Percentiles rank a stretch among this genome's conserved stretches.
phyloP scores from a whole-genome alignment of 768 basidiomycete genomes.

The Xerocomellus chrysenteron region DNA sequence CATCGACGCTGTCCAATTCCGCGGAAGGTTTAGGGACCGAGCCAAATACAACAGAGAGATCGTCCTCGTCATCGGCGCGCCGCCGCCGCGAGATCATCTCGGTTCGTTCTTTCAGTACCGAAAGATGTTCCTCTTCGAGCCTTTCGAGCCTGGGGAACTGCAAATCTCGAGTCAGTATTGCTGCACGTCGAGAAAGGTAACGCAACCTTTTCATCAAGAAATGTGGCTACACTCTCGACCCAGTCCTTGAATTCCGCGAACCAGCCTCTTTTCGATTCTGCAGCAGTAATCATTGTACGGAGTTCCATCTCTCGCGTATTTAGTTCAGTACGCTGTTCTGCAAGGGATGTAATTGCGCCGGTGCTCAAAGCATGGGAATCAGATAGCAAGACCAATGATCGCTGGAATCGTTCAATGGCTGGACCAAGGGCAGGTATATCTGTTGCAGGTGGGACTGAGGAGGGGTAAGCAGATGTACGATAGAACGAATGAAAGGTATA shows the following conservation, averaged over 20 bases:
- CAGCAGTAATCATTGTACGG: slow-evolving; percentile 67
- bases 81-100: slow-evolving; percentile 71
- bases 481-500: slow-evolving; percentile 35
- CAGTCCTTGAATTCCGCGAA: slow-evolving; percentile 76
- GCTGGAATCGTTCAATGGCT: slow-evolving; percentile 59
- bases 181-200: background rate
- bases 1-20: slow-evolving; percentile 52
- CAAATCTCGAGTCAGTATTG: background rate
- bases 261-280: slow-evolving; percentile 82
- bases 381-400: slow-evolving; percentile 57
- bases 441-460: slow-evolving; percentile 62
- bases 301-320: slow-evolving; percentile 70
- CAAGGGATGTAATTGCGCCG: slow-evolving; percentile 52
- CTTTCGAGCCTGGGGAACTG: slow-evolving; percentile 79
- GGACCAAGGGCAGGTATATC: slow-evolving; percentile 64
- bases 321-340: slow-evolving; percentile 61
- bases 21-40: slow-evolving; percentile 37
- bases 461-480: slow-evolving; percentile 12
- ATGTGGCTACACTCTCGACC: slow-evolving; percentile 80
- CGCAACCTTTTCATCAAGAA: slow-evolving; percentile 82
- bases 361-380: slow-evolving; percentile 68
- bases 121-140: slow-evolving; percentile 72
- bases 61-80: slow-evolving; percentile 75
- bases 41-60: slow-evolving; percentile 70
- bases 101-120: slow-evolving; percentile 69